Conservation (phyloP, 2,329 filamentous ascomycete species). For the Periglandula ipomoeae region DNA sequence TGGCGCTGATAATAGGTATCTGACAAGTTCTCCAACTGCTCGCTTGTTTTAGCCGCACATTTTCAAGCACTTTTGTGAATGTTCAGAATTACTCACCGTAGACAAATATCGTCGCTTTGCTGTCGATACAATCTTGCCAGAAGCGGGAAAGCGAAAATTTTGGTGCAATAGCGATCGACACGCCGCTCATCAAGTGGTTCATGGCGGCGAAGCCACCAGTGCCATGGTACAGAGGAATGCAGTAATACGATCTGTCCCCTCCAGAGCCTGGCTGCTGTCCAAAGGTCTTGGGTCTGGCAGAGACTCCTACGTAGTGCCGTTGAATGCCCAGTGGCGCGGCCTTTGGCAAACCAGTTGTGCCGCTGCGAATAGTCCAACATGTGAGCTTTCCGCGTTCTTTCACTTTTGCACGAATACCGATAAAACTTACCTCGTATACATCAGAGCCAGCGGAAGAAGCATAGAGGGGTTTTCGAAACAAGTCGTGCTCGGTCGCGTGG, state of each 20-base stretch:
- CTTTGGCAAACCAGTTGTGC: constrained; percentile 9
- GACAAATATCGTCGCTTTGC: constrained; percentile 5
- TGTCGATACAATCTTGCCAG: constrained; percentile 9
- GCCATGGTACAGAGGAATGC: constrained; percentile 8
- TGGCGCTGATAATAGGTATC: constrained; percentile 6
- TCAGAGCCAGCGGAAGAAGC: not conserved
- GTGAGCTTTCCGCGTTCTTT: not conserved
- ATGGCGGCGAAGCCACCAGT: constrained; percentile 5
- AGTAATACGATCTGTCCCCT: constrained; percentile 5
- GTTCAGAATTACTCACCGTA: constrained; percentile 3
- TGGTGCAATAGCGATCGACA: constrained; percentile 5
- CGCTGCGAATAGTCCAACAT: not conserved
- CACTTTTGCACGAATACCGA: not conserved
- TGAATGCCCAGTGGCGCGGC: not conserved
- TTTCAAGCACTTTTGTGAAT: not conserved
- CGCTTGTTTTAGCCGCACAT: not conserved
- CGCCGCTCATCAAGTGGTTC: constrained; percentile 6
- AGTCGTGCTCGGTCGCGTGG: not conserved
- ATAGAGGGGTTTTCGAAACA: constrained; percentile 4
- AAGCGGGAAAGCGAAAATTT: constrained; percentile 9
- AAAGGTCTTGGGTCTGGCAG: not conserved
- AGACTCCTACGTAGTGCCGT: not conserved
- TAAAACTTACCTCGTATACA: constrained; percentile 6
- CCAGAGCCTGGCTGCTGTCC: constrained; percentile 2
- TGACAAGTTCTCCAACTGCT: constrained; percentile 6